A percentile compares a stretch with the other conserved stretches of the same genome.
Evolutionary conservation across 768 basidiomycete species (phyloP).

Genomic region (Lactarius psammicola): DNA sequence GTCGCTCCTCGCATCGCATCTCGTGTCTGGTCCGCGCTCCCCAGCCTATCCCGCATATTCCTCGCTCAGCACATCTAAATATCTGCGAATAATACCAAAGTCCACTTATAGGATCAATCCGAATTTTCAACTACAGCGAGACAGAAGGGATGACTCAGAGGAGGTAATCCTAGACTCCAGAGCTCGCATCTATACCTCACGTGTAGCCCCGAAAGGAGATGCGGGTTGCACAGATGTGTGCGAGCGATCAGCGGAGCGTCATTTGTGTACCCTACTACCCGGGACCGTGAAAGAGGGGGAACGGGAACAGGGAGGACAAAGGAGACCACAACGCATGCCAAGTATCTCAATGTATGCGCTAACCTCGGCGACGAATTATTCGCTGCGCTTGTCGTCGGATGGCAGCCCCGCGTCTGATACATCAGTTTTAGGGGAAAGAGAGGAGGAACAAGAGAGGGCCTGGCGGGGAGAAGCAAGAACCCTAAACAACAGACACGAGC

Average conservation of each 20-base stretch:
- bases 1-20: no score
- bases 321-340: conserved; percentile 51
- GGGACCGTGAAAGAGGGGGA: background rate
- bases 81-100: no score
- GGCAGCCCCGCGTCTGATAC: conserved; percentile 62
- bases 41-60: no score
- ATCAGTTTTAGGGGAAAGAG: conserved; percentile 81
- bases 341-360: conserved; percentile 80
- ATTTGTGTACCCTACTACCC: conserved; percentile 63
- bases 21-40: no score
- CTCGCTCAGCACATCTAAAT: no score
- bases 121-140: no score
- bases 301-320: background rate
- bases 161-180: no score
- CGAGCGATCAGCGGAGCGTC: conserved; percentile 73
- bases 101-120: no score
- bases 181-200: no score
- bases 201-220: conserved; percentile 38
- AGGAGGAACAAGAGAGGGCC: conserved; percentile 75
- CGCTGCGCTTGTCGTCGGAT: conserved; percentile 77
- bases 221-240: conserved; percentile 76
- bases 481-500: conserved; percentile 33
- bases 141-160: no score
- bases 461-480: conserved; percentile 70
- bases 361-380: conserved; percentile 80